Evolutionary conservation across 495 filamentous ascomycete genomes (phyloP).

Genomic region (Trichoderma asperelloides): DNA sequence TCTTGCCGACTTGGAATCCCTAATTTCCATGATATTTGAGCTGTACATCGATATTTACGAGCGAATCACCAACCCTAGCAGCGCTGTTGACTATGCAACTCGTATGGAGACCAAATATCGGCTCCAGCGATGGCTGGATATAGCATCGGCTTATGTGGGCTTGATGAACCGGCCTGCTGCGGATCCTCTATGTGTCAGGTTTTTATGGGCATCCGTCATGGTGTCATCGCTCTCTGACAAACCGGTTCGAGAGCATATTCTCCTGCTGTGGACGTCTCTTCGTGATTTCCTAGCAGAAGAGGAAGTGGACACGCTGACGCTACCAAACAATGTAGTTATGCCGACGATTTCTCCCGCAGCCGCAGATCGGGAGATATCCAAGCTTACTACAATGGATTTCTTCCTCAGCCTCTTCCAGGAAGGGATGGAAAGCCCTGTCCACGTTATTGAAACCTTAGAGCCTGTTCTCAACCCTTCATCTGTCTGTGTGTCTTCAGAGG

Average conservation of each 20-base stretch:
- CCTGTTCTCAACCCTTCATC: slow-evolving; percentile 75
- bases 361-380: slow-evolving; percentile 81
- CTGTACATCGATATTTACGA: slow-evolving; percentile 82
- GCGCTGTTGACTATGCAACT: slow-evolving; percentile 51
- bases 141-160: slow-evolving; percentile 55
- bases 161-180: slow-evolving; percentile 25
- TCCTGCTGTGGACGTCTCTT: slow-evolving; percentile 69
- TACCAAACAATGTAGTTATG: slow-evolving; percentile 84
- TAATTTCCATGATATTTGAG: slow-evolving; percentile 75
- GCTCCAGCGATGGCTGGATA: slow-evolving; percentile 62
- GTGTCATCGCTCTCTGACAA: slow-evolving; percentile 61
- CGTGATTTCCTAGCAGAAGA: slow-evolving; percentile 34
- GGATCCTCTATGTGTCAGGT: slow-evolving; percentile 48
- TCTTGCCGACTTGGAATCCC: slow-evolving; percentile 29
- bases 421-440: slow-evolving; percentile 58
- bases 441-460: slow-evolving; percentile 84
- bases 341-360: slow-evolving; percentile 74
- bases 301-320: slow-evolving; percentile 40
- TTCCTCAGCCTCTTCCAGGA: slow-evolving; percentile 75
- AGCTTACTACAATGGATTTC: slow-evolving; percentile 91
- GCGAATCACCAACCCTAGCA: slow-evolving; percentile 64
- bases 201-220: slow-evolving; percentile 79
- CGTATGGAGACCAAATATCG: slow-evolving; percentile 56
- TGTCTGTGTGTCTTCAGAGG: slow-evolving; percentile 30
- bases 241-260: slow-evolving; percentile 62